phyloP scores from a whole-genome alignment of 257 asterid genomes.

The Echium plantagineum region DNA sequence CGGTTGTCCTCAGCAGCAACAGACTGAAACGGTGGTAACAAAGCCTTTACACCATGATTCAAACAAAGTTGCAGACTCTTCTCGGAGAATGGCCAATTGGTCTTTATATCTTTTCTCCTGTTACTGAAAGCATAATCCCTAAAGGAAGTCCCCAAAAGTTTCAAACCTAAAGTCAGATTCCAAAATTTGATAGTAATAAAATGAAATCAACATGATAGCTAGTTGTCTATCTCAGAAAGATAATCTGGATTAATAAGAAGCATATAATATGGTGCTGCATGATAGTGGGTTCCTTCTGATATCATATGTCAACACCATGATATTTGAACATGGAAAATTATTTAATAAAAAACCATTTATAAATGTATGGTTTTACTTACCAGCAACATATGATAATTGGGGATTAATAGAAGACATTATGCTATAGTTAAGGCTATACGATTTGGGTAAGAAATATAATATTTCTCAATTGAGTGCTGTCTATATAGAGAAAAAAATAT shows the following conservation, averaged over 20 bases:
- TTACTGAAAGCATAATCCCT: conserved; percentile 72
- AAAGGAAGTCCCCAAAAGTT: conserved; percentile 13
- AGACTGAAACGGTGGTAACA: conserved; percentile 78
- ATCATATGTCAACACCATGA: neutral
- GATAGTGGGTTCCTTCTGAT: neutral
- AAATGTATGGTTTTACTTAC: neutral
- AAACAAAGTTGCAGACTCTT: conserved; percentile 66
- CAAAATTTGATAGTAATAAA: neutral
- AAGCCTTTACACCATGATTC: conserved; percentile 56
- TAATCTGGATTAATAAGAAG: neutral
- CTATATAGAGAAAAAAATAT: neutral
- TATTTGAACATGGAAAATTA: neutral
- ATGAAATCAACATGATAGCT: neutral
- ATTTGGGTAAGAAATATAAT: neutral
- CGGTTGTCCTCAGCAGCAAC: conserved; percentile 33
- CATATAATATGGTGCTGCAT: neutral
- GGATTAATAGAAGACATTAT: neutral
- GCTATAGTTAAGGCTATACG: neutral
- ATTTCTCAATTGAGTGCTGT: neutral
- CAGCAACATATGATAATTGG: neutral
- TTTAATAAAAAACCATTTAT: no score
- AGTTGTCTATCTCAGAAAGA: neutral
- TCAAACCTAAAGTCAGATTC: conserved; percentile 1
- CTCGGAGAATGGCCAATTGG: conserved; percentile 84
- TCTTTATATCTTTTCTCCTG: conserved; percentile 58